Evolutionary conservation across 2,329 filamentous ascomycete species (phyloP), one percentile per base, ranked within the genome.

Genomic region (Aspergillus ibericus): DNA sequence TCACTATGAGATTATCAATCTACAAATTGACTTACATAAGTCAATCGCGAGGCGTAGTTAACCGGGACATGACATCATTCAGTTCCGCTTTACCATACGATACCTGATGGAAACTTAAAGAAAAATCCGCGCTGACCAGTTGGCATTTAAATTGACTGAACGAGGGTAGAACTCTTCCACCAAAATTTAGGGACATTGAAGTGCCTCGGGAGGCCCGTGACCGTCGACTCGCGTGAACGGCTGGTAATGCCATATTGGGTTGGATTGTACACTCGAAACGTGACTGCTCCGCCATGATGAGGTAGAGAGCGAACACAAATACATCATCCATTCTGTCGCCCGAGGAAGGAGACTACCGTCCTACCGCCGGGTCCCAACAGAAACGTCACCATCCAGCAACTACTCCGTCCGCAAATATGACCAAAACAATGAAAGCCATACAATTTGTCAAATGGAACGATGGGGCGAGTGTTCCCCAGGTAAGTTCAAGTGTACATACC

Each of bases 401-500:
- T 9, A 32, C 29, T 10, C 8, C 1, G 29, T 12, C 27, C 29
- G 15, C 38, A 40, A 57, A 42, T 8, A 46, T 52, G 27, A 29
- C 18, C 29, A 55, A 34, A 10, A 18, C 32, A 18, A 16, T 20
- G 40, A 51, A 48, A 29, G 18, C 46, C 7, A 50, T 62, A 34
- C 57, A 57, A 1, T 59, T 58, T n/a, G 36, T 83, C 36, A 81
- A 83, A 70, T 78, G 87, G 52, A 85, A 84, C 57, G 82, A 86
- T 72, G 83, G 82, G 47, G 79, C 75, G 38, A 78, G 77, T 4
- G 81, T 87, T 42, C 84, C 85, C 2, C 80, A 85, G 76, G 80
- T 83, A 68, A 64, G 75, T 67, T n/a, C 22, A 13, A 12, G 13
- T 34, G 27, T 10, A 25, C 16, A 29, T 46, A 40, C 40, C 57